Conservation (phyloP, 768 basidiomycete species). For the Pleurotus sapidus region DNA sequence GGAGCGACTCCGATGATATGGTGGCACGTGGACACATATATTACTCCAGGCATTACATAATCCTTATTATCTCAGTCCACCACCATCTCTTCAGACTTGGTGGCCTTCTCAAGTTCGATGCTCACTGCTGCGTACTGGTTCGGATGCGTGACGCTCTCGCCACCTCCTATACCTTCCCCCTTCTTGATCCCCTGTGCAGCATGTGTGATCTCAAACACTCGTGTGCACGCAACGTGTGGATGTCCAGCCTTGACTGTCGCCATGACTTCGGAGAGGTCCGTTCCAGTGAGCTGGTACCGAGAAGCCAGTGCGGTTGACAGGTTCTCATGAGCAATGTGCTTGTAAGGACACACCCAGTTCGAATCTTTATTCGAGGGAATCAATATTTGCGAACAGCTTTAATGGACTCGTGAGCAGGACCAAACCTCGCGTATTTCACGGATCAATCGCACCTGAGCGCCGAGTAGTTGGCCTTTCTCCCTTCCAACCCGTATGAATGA, state of each 20-base stretch:
- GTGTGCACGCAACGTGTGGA: slow-evolving; percentile 95
- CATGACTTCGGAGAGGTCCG: slow-evolving; percentile 83
- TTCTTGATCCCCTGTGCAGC: slow-evolving; percentile 67
- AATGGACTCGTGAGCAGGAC: neutral
- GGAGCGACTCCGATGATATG: slow-evolving; percentile 2
- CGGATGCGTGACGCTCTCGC: slow-evolving; percentile 91
- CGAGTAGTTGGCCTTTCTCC: slow-evolving; percentile 90
- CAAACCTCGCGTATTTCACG: too few species aligned
- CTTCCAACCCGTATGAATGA: slow-evolving; percentile 92
- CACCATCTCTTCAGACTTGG: slow-evolving; percentile 42
- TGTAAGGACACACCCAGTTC: slow-evolving; percentile 85
- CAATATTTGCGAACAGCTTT: slow-evolving; percentile 88
- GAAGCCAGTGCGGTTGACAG: slow-evolving; percentile 74
- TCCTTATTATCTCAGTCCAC: slow-evolving; percentile 19
- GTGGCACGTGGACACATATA: neutral
- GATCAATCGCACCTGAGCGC: slow-evolving; percentile 69
- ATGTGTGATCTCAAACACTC: slow-evolving; percentile 96
- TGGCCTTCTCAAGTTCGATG: slow-evolving; percentile 56
- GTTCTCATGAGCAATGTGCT: slow-evolving; percentile 83
- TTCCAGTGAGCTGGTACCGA: slow-evolving; percentile 59
- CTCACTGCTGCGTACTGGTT: slow-evolving; percentile 85
- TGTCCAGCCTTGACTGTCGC: slow-evolving; percentile 73
- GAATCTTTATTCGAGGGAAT: slow-evolving; percentile 33
- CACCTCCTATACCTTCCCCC: slow-evolving; percentile 83
- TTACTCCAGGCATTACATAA: too few species aligned